phyloP scores from a whole-genome alignment of 116 monocot species.

The Posidonia oceanica region DNA sequence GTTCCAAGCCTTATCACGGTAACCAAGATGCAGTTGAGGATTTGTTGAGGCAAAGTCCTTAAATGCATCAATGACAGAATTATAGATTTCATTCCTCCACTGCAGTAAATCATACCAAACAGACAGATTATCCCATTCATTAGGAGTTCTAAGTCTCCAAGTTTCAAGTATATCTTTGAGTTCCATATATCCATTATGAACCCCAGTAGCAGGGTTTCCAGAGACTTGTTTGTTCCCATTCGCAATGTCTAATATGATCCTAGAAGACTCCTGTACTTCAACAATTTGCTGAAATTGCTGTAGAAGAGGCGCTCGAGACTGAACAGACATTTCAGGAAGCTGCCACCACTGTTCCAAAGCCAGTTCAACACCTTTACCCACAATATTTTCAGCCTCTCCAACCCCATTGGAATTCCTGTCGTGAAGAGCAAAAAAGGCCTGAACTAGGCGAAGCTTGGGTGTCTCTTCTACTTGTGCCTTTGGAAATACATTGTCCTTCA shows the following conservation, averaged over 20 bases:
- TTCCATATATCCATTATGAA: constrained; percentile 64
- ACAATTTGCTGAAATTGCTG: constrained; percentile 99
- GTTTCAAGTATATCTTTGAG: constrained; percentile 99
- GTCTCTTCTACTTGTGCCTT: constrained; percentile 97
- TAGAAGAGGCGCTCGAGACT: constrained; percentile 68
- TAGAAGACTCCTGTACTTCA: constrained; percentile 88
- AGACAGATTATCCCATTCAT: constrained; percentile 96
- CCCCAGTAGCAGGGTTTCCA: constrained; percentile 54
- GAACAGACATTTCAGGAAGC: constrained; percentile 88
- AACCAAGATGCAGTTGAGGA: constrained; percentile 92
- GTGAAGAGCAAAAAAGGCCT: constrained; percentile 74
- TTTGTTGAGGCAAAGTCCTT: constrained; percentile 90
- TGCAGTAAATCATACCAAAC: constrained; percentile 97
- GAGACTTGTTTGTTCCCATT: constrained; percentile 88
- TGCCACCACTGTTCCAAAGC: constrained; percentile 99
- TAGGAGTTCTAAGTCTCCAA: constrained; percentile 96
- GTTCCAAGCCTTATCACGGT: constrained; percentile 99
- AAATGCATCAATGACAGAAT: constrained; percentile 92
- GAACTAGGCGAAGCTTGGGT: constrained; percentile 67
- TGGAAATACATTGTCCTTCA: constrained; percentile 82
- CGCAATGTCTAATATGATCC: constrained; percentile 74
- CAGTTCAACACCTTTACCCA: constrained; percentile 89
- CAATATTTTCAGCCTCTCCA: constrained; percentile 78
- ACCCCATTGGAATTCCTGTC: constrained; percentile 71
- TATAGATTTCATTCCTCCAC: constrained; percentile 99